phyloP scores from a whole-genome alignment of 345 rosid species.

The Hibiscus syriacus region DNA sequence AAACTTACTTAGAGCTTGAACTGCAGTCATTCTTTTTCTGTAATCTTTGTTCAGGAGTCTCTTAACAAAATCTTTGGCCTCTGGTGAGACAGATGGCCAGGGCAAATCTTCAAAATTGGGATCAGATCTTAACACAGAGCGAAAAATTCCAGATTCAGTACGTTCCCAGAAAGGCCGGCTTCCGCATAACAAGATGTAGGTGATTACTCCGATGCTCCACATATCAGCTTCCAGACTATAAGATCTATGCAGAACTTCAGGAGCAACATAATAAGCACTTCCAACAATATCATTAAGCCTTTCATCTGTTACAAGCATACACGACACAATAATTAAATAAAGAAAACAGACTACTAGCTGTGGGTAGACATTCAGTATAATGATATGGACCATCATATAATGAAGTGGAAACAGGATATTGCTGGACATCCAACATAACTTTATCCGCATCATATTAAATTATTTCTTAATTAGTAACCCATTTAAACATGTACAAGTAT shows the following conservation, averaged over 20 bases:
- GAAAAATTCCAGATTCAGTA: slow-evolving; percentile 81
- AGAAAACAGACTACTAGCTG: neutral
- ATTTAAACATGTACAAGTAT: neutral
- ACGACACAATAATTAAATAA: neutral
- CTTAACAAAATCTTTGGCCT: slow-evolving; percentile 79
- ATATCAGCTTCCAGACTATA: slow-evolving; percentile 77
- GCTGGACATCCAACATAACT: neutral
- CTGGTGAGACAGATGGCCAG: slow-evolving; percentile 70
- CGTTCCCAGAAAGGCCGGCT: slow-evolving; percentile 88
- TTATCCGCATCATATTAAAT: neutral
- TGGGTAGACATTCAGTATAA: neutral
- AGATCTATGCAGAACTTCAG: slow-evolving; percentile 82
- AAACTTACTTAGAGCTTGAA: slow-evolving; percentile 73
- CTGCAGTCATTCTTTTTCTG: slow-evolving; percentile 80
- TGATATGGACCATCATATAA: neutral
- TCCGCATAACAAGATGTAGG: slow-evolving; percentile 74
- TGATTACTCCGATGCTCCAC: slow-evolving; percentile 82
- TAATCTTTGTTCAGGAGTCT: slow-evolving; percentile 79
- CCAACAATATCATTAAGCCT: slow-evolving; percentile 84
- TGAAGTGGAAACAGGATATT: neutral
- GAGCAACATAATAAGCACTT: slow-evolving; percentile 82
- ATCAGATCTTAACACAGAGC: slow-evolving; percentile 67
- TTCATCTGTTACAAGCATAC: slow-evolving; percentile 39
- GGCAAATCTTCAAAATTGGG: slow-evolving; percentile 76
- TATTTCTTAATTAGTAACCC: neutral